Conservation (phyloP, 2,329 filamentous ascomycete species). For the Colletotrichum kahawae region DNA sequence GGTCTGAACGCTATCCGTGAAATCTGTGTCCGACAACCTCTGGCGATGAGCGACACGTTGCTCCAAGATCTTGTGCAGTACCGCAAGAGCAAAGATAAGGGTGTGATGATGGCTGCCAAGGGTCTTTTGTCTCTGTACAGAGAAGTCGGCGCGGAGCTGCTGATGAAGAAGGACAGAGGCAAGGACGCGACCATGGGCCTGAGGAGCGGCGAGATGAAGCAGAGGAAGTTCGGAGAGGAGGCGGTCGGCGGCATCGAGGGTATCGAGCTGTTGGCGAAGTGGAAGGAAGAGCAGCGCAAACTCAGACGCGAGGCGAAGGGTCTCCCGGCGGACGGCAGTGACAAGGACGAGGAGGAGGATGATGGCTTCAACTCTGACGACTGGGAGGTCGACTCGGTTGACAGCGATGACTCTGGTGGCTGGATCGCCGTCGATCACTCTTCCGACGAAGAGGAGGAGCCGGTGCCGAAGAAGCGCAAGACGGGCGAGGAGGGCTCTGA, state of each 20-base stretch:
- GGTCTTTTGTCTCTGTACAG: slow-evolving; percentile 89
- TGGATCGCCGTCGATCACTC: slow-evolving; percentile 94
- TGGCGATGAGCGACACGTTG: slow-evolving; percentile 97
- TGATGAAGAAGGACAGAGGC: slow-evolving; percentile 89
- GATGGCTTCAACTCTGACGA: slow-evolving; percentile 59
- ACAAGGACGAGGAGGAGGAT: slow-evolving; percentile 67
- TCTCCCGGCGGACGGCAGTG: slow-evolving; percentile 67
- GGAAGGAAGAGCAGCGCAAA: slow-evolving; percentile 88
- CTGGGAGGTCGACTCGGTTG: slow-evolving; percentile 66
- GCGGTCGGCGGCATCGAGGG: slow-evolving; percentile 85
- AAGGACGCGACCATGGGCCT: slow-evolving; percentile 89
- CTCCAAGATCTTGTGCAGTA: slow-evolving; percentile 96
- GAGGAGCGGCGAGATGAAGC: slow-evolving; percentile 74
- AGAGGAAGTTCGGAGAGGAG: slow-evolving; percentile 84
- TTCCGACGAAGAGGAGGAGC: slow-evolving; percentile 80
- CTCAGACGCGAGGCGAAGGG: slow-evolving; percentile 74
- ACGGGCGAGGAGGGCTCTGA: slow-evolving; percentile 25
- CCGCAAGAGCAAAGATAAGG: slow-evolving; percentile 96
- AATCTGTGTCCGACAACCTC: slow-evolving; percentile 87
- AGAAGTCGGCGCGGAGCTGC: slow-evolving; percentile 86
- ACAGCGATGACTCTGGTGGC: slow-evolving; percentile 76
- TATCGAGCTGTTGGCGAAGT: slow-evolving; percentile 87
- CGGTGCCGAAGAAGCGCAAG: slow-evolving; percentile 55
- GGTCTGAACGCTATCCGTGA: slow-evolving; percentile 95
- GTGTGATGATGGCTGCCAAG: slow-evolving; percentile 98